phyloP scores from a whole-genome alignment of 2,329 filamentous ascomycete species.

The Podosphaera leucotricha region DNA sequence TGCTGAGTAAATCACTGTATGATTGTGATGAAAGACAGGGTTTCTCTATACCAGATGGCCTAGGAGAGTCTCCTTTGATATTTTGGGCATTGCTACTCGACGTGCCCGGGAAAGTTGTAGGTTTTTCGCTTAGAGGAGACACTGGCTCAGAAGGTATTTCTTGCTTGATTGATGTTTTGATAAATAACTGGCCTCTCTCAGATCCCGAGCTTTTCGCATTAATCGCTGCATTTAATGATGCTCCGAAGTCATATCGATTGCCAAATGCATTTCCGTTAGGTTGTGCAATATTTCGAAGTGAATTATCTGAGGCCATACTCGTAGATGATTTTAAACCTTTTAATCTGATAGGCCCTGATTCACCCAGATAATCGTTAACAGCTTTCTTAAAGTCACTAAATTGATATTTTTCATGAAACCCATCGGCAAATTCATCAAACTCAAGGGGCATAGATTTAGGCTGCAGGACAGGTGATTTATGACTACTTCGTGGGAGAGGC shows the following conservation, averaged over 20 bases:
- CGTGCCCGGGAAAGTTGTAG: slow-evolving; percentile 10
- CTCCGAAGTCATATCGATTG: slow-evolving; percentile 85
- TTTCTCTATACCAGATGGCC: slow-evolving; percentile 30
- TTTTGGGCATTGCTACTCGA: not conserved
- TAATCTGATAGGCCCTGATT: slow-evolving; percentile 38
- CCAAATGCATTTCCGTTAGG: slow-evolving; percentile 56
- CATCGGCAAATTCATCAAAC: slow-evolving; percentile 46
- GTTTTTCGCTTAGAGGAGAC: not conserved
- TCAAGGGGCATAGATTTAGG: slow-evolving; percentile 28
- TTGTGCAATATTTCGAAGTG: slow-evolving; percentile 20
- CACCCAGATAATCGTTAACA: slow-evolving; percentile 37
- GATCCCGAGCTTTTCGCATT: slow-evolving; percentile 44
- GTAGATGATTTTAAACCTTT: slow-evolving; percentile 42
- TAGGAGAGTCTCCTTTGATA: slow-evolving; percentile 25
- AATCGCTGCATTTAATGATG: slow-evolving; percentile 69
- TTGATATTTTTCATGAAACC: slow-evolving; percentile 22
- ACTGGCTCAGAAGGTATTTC: not conserved
- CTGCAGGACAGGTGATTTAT: slow-evolving; percentile 23
- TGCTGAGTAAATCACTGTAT: slow-evolving; percentile 92
- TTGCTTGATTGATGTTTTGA: slow-evolving; percentile 14
- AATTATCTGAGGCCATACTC: slow-evolving; percentile 23
- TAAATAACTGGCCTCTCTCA: slow-evolving; percentile 31
- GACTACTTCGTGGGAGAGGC: slow-evolving; percentile 44
- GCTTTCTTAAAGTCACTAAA: slow-evolving; percentile 32
- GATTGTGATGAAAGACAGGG: slow-evolving; percentile 62